Base-by-base conservation (phyloP, 306 rosid species). In the Amphicarpaea edgeworthii region DNA sequence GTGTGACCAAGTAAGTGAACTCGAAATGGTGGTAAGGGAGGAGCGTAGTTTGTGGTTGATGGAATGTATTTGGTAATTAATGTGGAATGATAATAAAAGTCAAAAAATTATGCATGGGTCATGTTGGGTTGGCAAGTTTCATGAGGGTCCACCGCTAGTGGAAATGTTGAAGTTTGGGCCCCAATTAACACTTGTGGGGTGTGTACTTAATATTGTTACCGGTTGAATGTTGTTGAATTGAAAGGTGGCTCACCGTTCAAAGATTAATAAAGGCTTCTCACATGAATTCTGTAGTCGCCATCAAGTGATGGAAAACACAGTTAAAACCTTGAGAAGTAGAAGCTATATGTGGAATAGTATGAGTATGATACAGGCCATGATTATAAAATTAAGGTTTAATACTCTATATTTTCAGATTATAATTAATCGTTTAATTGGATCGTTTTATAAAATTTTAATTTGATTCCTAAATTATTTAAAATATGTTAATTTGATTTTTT, bases 201-300 rank as follows among this genome's bases (percentile, higher is more conserved):
- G 38, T 21, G 14, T 74, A 30, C 4, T 34, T 73, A 49, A 38
- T 40, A 8, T 69, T 65, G 63, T 11, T 24, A 14, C 8, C 63
- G 10, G 64, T 51, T 70, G 78, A n/a, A n/a, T n/a, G n/a, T n/a
- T n/a, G n/a, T n/a, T n/a, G n/a, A 70, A 75, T 59, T 51, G 32
- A 69, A 41, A 53, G 47, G 34, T 82, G 82, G 82, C 75, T 64
- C 85, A 77, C 82, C 82, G 82, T 82, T 77, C 85, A 45, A 72
- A 55, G 82, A 14, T 16, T 42, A 82, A 63, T 82, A 34, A 82
- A 34, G 75, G 65, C 75, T 70, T 71, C 55, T 77, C 85, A 77
- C 79, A 70, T 9, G 78, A 70, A 55, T 21, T 77, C 7, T 77
- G 82, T 43, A 47, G 40, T 61, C 3, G 42, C 30, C 17, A 63